phyloP scores from a whole-genome alignment of 2,329 filamentous ascomycete species.

The Fusarium dimerum region DNA sequence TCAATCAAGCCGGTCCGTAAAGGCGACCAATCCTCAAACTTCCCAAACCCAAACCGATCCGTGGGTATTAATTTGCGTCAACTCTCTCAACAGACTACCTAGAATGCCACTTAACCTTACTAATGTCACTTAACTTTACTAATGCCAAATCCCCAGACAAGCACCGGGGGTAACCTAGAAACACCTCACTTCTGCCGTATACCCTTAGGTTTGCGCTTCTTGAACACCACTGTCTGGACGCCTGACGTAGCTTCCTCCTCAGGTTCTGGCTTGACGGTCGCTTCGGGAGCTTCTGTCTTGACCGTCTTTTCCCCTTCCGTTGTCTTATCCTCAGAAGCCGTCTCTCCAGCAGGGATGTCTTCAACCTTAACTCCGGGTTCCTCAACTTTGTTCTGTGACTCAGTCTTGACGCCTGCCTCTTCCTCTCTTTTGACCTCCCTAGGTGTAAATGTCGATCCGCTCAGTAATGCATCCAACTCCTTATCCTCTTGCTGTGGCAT shows the following conservation, averaged over 20 bases:
- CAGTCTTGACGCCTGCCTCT: conserved; percentile 15
- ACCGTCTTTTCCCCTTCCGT: conserved; percentile 26
- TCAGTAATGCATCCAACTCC: conserved; percentile 65
- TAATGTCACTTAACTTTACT: conserved; percentile 17
- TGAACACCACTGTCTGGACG: conserved; percentile 65
- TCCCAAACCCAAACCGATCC: no score
- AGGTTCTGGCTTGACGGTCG: conserved; percentile 33
- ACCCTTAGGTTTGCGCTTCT: conserved; percentile 74
- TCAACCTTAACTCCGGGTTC: not conserved
- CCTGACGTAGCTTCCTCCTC: conserved; percentile 23
- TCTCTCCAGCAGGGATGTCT: conserved; percentile 25
- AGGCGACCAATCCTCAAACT: no score
- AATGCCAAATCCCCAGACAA: conserved; percentile 1
- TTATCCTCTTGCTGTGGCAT: conserved; percentile 48
- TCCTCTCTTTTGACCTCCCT: conserved; percentile 29
- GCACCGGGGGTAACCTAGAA: not conserved
- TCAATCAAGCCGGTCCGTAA: no score
- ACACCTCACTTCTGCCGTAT: conserved; percentile 56
- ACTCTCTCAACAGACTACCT: no score
- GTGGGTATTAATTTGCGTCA: no score
- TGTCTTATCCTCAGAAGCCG: conserved; percentile 19
- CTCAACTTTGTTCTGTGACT: conserved; percentile 25
- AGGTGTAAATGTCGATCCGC: conserved; percentile 33
- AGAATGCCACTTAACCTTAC: not conserved
- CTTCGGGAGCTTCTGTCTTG: conserved; percentile 44